phyloP scores from a whole-genome alignment of 1,284 basidiomycete genomes.

The Leccinum cinnamomeum region DNA sequence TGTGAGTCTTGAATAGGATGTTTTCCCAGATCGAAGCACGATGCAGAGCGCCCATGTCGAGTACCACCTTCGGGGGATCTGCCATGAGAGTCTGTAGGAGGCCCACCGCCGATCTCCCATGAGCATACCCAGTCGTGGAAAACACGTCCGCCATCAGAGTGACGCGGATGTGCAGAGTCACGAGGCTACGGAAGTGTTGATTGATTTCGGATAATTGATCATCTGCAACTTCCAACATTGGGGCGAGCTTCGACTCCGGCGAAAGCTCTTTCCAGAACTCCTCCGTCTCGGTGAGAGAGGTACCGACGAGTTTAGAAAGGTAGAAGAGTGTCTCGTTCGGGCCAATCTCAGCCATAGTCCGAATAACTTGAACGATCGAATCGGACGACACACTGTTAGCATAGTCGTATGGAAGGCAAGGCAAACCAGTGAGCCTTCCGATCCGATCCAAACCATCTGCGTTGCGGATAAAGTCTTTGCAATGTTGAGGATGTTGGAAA shows the following conservation, averaged over 20 bases:
- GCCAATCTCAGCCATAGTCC: constrained; percentile 86
- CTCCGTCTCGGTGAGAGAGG: constrained; percentile 68
- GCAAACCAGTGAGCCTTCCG: constrained; percentile 76
- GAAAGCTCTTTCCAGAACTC: constrained; percentile 66
- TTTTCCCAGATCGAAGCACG: constrained; percentile 88
- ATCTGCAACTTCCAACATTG: constrained; percentile 53
- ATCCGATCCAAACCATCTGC: constrained; percentile 77
- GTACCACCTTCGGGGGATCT: constrained; percentile 65
- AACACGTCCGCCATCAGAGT: constrained; percentile 90
- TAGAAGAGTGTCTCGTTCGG: constrained; percentile 75
- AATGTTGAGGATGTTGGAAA: constrained; percentile 88
- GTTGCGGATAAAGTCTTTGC: constrained; percentile 84
- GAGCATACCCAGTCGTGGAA: constrained; percentile 82
- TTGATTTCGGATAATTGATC: constrained; percentile 59
- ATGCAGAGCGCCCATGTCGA: constrained; percentile 80
- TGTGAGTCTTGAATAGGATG: constrained; percentile 67
- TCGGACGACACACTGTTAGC: constrained; percentile 80
- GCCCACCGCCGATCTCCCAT: constrained; percentile 73
- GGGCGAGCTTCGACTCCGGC: constrained; percentile 58
- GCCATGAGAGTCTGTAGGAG: constrained; percentile 78
- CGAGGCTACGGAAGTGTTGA: constrained; percentile 70
- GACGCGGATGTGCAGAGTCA: constrained; percentile 76
- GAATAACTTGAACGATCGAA: constrained; percentile 85
- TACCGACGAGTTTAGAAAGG: constrained; percentile 71
- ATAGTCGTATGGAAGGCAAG: constrained; percentile 91